Evolutionary conservation across 257 asterid species (phyloP).

Genomic region (Nicotiana otophora): DNA sequence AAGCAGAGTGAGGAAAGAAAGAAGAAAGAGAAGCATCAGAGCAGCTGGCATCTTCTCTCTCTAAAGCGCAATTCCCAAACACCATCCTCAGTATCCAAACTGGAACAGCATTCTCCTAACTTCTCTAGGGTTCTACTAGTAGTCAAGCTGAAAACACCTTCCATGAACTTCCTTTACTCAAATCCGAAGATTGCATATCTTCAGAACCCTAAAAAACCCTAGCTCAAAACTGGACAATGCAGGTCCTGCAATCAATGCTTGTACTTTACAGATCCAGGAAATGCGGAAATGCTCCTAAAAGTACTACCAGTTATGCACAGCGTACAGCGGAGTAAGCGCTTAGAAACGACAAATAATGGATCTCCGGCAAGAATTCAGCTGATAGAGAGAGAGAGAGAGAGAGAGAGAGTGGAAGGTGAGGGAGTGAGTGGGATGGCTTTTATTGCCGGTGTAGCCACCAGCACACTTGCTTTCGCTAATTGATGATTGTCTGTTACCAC

Average conservation of each 20-base stretch:
- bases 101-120: slow-evolving; percentile 21
- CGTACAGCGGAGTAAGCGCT: neutral
- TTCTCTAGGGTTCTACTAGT: slow-evolving; percentile 33
- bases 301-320: neutral
- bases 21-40: slow-evolving; percentile 40
- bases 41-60: slow-evolving; percentile 53
- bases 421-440: slow-evolving; percentile 11
- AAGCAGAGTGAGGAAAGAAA: slow-evolving; percentile 51
- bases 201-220: slow-evolving; percentile 27
- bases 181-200: slow-evolving; percentile 37
- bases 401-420: slow-evolving; percentile 3
- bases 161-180: slow-evolving; percentile 34
- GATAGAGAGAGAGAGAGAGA: neutral
- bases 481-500: slow-evolving; percentile 10
- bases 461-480: slow-evolving; percentile 18
- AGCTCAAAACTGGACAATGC: slow-evolving; percentile 46
- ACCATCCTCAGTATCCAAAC: slow-evolving; percentile 41
- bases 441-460: slow-evolving; percentile 33
- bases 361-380: neutral
- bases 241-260: slow-evolving; percentile 9
- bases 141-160: slow-evolving; percentile 25
- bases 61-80: slow-evolving; percentile 38
- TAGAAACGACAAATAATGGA: neutral
- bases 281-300: slow-evolving; percentile 30
- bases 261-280: slow-evolving; percentile 37